These are phyloP conservation scores for Handroanthus guayacan DNA, from an alignment of 257 asterid genomes.

Conservation along the genomic window DNA sequence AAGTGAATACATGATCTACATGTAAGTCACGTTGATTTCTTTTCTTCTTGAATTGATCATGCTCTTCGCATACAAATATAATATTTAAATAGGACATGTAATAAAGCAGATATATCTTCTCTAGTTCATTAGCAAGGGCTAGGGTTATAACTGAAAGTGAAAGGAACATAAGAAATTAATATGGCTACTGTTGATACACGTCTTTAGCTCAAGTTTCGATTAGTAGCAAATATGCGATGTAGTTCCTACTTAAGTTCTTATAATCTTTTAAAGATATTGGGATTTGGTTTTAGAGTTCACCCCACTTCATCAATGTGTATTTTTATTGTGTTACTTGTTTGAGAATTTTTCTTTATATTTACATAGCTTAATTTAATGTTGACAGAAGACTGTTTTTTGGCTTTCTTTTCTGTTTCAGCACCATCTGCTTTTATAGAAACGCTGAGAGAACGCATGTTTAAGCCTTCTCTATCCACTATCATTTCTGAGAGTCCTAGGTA, in stretches of 20 bases:
- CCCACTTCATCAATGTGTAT: conserved; percentile 4
- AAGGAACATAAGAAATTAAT: background rate
- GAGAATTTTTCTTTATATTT: conserved; percentile 8
- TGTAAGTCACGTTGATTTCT: background rate
- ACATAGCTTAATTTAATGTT: conserved; percentile 24
- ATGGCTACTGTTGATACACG: background rate
- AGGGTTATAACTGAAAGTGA: conserved; percentile 7
- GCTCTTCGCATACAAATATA: background rate
- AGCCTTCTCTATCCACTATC: conserved; percentile 86
- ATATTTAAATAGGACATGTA: background rate
- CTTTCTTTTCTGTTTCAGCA: conserved; percentile 60
- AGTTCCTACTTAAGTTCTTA: background rate
- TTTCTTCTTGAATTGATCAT: background rate
- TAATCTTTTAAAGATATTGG: conserved; percentile 4
- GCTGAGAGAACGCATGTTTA: conserved; percentile 91
- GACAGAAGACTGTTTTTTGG: conserved; percentile 10
- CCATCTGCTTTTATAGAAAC: conserved; percentile 86
- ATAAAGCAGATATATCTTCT: background rate
- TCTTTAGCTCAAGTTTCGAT: background rate
- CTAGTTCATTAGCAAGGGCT: background rate
- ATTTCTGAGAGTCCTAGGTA: conserved; percentile 80
- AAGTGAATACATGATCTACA: background rate
- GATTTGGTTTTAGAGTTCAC: conserved; percentile 22
- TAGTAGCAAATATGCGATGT: conserved; percentile 10
- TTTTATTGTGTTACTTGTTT: background rate